Conservation (phyloP, 2,329 filamentous ascomycete species). For the Scopulariopsis brevicaulis region DNA sequence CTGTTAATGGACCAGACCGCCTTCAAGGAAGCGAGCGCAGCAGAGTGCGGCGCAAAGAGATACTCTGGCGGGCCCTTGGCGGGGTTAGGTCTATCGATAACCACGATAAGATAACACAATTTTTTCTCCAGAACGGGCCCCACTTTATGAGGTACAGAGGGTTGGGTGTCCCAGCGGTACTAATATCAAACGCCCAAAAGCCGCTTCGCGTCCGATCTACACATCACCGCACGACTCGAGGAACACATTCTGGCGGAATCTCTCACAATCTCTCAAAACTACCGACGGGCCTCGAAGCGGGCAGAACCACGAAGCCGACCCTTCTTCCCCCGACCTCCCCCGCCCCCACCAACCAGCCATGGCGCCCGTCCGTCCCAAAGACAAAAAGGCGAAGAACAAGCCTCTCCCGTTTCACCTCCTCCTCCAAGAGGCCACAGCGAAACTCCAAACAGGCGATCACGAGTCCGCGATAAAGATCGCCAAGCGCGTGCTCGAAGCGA, state of each 20-base stretch:
- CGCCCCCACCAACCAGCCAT: slow-evolving; percentile 13
- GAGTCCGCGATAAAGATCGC: slow-evolving; percentile 28
- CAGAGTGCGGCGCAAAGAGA: not conserved
- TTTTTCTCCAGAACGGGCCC: slow-evolving; percentile 3
- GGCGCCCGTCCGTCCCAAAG: slow-evolving; percentile 27
- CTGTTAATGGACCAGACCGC: no score
- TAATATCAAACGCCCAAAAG: not conserved
- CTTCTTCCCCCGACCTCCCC: not conserved
- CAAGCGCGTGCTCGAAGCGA: slow-evolving; percentile 27
- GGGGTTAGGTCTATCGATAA: not conserved
- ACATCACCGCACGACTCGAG: not conserved
- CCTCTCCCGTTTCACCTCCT: slow-evolving; percentile 14
- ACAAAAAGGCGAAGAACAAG: slow-evolving; percentile 19
- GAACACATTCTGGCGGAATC: not conserved
- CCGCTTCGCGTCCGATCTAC: not conserved
- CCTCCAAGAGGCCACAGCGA: slow-evolving; percentile 26
- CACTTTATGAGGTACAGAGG: not conserved
- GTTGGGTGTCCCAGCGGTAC: not conserved
- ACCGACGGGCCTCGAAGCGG: not conserved
- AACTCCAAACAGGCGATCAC: slow-evolving; percentile 28
- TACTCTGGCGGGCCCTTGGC: not conserved
- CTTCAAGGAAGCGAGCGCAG: not conserved
- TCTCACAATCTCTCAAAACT: not conserved
- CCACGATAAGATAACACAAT: not conserved
- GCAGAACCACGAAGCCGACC: not conserved